Base-by-base conservation (phyloP, 805 yeast species). In the Wickerhamiella alocasiicola region DNA sequence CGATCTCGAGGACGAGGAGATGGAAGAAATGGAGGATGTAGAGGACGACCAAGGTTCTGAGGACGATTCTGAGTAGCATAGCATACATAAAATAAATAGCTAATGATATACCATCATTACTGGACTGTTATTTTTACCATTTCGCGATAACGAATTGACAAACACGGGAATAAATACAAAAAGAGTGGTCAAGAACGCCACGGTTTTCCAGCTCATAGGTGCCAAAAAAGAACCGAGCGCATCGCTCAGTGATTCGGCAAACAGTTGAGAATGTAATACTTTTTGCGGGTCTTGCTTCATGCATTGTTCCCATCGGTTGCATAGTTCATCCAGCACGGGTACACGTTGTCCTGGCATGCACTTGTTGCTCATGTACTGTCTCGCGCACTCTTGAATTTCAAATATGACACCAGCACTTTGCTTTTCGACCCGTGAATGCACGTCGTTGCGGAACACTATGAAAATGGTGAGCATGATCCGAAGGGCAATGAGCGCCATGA, bases 241-340 rank as follows among this genome's bases (percentile, higher is more conserved):
- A 46, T 80, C 88, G 1, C 91, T 94, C 50, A 83, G 68, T 0
- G 91, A 78, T 54, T 79, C 85, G 0, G 93, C 93, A 36, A 85
- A 76, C 42, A 84, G 69, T 46, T 68, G 68, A 1, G 88, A 81
- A 36, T 74, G 69, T 3, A 82, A 85, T 9, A 77, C 67, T 1
- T 59, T 60, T 3, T 71, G 68, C 5, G 94, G 87, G 47, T 83
- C 88, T 39, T 76, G 63, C 50, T 76, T 72, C 85, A 83, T 83
- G 57, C 98, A 91, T 43, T 68, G 70, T 46, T 73, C 78, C 91
- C 94, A 83, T 25, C 66, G 67, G 24, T 69, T 63, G 58, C 98
- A 88, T n/a, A 72, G 63, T 1, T 61, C 59, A 50, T 80, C 91
- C 13, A 84, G 57, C 0, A 82, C 85, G 0, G 94, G 95, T 0